phyloP scores from a whole-genome alignment of 305 asterid species.

The Fraxinus dipetala region DNA sequence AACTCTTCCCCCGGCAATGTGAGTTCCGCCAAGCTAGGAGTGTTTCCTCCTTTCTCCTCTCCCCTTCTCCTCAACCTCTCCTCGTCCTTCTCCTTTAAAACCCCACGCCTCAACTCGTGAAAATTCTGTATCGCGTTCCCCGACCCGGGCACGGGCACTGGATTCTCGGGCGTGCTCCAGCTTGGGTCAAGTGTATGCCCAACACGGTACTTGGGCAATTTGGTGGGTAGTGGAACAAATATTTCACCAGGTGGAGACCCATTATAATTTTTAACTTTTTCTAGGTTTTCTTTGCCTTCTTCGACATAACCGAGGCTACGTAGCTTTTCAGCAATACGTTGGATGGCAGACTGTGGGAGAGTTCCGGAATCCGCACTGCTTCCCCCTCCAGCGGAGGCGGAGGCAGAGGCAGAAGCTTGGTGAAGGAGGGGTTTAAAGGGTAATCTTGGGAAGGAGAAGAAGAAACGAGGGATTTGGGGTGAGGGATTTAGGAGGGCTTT shows the following conservation, averaged over 20 bases:
- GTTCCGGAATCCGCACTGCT: conserved; percentile 29
- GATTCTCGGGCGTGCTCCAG: conserved; percentile 96
- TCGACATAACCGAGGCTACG: conserved; percentile 81
- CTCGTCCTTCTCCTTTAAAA: conserved; percentile 51
- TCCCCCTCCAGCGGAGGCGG: conserved; percentile 32
- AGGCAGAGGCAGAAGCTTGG: conserved; percentile 32
- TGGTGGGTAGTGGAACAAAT: conserved; percentile 68
- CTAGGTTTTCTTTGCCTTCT: conserved; percentile 33
- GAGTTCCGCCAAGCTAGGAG: conserved; percentile 83
- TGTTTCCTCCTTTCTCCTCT: conserved; percentile 37
- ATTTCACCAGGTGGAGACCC: conserved; percentile 74
- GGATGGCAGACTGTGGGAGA: conserved; percentile 67
- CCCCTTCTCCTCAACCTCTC: conserved; percentile 54
- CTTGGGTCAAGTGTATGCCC: conserved; percentile 95
- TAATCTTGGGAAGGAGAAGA: conserved; percentile 24
- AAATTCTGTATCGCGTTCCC: conserved; percentile 67
- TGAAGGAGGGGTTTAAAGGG: conserved; percentile 34
- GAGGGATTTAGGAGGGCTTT: conserved; percentile 34
- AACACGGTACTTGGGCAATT: conserved; percentile 71
- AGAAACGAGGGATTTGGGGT: conserved; percentile 7
- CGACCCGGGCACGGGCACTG: conserved; percentile 79
- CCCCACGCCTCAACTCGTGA: conserved; percentile 55
- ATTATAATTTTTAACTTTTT: conserved; percentile 13
- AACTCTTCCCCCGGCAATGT: conserved; percentile 59
- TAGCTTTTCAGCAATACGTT: conserved; percentile 79